Base-by-base conservation (phyloP, 805 yeast genomes). In the Myxozyma mucilagina region DNA sequence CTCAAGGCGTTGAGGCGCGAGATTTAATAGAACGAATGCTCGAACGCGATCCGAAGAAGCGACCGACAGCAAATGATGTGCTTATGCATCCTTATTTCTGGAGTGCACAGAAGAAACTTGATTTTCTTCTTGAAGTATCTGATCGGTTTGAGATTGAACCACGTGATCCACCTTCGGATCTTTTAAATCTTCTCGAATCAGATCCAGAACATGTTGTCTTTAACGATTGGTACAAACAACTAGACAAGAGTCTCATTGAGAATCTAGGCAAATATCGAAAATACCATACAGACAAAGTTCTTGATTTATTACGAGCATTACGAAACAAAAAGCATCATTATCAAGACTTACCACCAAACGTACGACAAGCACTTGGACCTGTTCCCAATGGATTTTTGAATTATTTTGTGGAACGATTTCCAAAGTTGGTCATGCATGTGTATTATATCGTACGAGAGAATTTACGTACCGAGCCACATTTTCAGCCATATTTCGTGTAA, bases 251-350 rank as follows among this genome's bases (percentile, higher is more conserved):
- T 14, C 89, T 93, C 69, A 80, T 89, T 76, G 89, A 86, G 35
- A 91, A 93, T 70, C 78, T 94, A 65, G 97, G 96, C 18, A 90
- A 89, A 71, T 94, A 90, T 72, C 81, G 99, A 68, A 92, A 90
- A 73, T 94, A 94, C 73, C 87, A 87, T 65, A 82, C 87, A 0
- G 84, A 82, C 59, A 88, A 85, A 68, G 74, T 94, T 49, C 84
- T 91, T 85, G 99, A 94, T 72, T 75, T 94, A 54, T 75, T 94
- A 60, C 79, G 99, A 60, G 97, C 97, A 0, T 74, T 94, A 67
- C 80, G 99, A 69, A 94, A 94, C 76, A 94, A 94, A 73, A 87
- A 90, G 70, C 98, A 94, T 73, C 99, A 94, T 73, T 93, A 82
- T 73, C 90, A 90, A 75, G 99, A 94, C 72, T 76, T 92, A 71